Percentiles rank a stretch among this genome's conserved stretches.
phyloP scores from a whole-genome alignment of 2,329 filamentous ascomycete species.

The Hortaea sp. region DNA sequence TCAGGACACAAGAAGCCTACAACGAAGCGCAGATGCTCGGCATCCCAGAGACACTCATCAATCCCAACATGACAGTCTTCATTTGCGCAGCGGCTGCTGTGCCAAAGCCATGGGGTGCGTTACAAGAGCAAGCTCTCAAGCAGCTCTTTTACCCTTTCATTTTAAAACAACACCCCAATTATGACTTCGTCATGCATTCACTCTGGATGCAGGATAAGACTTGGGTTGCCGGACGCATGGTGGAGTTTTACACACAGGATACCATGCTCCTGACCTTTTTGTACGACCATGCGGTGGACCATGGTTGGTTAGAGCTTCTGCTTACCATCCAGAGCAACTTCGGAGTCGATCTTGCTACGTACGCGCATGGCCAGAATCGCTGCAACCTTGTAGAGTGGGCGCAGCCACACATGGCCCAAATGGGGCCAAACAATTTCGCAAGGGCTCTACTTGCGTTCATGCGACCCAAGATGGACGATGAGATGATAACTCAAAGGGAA shows the following conservation, averaged over 20 bases:
- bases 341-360: slow-evolving; percentile 74
- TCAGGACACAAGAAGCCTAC: slow-evolving; percentile 49
- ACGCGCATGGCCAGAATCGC: slow-evolving; percentile 70
- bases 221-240: slow-evolving; percentile 74
- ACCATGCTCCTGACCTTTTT: slow-evolving; percentile 59
- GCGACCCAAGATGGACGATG: slow-evolving; percentile 71
- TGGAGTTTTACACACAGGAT: slow-evolving; percentile 63
- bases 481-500: slow-evolving; percentile 65
- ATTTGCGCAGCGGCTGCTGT: slow-evolving; percentile 69
- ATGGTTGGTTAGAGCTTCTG: slow-evolving; percentile 75
- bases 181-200: slow-evolving; percentile 82
- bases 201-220: slow-evolving; percentile 83
- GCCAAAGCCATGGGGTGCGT: slow-evolving; percentile 63
- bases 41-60: slow-evolving; percentile 52
- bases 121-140: slow-evolving; percentile 65
- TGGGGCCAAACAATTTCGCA: slow-evolving; percentile 47
- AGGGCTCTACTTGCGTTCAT: slow-evolving; percentile 69
- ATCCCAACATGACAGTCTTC: slow-evolving; percentile 68
- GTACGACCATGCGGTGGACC: slow-evolving; percentile 69
- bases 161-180: slow-evolving; percentile 63
- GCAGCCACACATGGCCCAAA: slow-evolving; percentile 47
- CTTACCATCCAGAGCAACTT: slow-evolving; percentile 72
- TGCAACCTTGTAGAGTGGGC: slow-evolving; percentile 77
- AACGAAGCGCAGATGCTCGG: slow-evolving; percentile 45
- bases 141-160: slow-evolving; percentile 78